Percentiles rank a stretch among this genome's conserved stretches.
Evolutionary conservation across 768 basidiomycete species (phyloP).

Genomic region (Phylloporus scabripes): DNA sequence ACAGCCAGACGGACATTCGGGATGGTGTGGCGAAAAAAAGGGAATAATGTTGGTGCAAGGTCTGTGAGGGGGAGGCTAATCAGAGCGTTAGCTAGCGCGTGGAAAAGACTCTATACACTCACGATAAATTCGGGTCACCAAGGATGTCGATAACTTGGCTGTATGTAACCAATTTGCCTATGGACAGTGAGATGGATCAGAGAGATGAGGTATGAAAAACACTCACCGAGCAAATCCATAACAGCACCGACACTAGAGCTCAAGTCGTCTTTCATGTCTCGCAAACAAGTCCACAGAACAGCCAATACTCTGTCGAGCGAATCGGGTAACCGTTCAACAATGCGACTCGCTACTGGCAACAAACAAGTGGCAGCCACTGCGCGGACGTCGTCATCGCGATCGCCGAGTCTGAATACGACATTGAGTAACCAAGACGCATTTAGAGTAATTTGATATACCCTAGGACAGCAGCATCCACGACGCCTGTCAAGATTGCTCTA

Average conservation of each 20-base stretch:
- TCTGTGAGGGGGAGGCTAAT: constrained; percentile 71
- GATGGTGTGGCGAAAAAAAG: constrained; percentile 97
- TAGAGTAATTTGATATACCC: constrained; percentile 47
- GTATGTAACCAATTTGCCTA: constrained; percentile 80
- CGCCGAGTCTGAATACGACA: constrained; percentile 58
- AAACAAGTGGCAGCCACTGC: constrained; percentile 92
- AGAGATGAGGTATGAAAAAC: constrained; percentile 13
- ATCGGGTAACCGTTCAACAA: constrained; percentile 71
- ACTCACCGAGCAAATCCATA: constrained; percentile 90
- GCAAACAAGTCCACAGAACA: constrained; percentile 87
- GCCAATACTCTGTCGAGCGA: constrained; percentile 69
- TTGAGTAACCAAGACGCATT: constrained; percentile 5
- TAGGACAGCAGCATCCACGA: constrained; percentile 86
- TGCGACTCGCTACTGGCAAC: constrained; percentile 75
- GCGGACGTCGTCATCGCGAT: constrained; percentile 93
- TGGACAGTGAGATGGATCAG: constrained; percentile 3
- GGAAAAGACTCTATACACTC: constrained; percentile 29
- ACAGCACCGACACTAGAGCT: constrained; percentile 95
- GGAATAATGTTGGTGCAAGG: constrained; percentile 83
- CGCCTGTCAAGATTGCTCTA: constrained; percentile 61
- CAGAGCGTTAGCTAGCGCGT: constrained; percentile 2
- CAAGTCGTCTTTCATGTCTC: constrained; percentile 92
- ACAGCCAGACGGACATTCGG: constrained; percentile 89
- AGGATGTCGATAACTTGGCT: constrained; percentile 73
- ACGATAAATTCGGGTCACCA: constrained; percentile 66